phyloP scores from a whole-genome alignment of 2,329 filamentous ascomycete species.

The Colletotrichum sp. region DNA sequence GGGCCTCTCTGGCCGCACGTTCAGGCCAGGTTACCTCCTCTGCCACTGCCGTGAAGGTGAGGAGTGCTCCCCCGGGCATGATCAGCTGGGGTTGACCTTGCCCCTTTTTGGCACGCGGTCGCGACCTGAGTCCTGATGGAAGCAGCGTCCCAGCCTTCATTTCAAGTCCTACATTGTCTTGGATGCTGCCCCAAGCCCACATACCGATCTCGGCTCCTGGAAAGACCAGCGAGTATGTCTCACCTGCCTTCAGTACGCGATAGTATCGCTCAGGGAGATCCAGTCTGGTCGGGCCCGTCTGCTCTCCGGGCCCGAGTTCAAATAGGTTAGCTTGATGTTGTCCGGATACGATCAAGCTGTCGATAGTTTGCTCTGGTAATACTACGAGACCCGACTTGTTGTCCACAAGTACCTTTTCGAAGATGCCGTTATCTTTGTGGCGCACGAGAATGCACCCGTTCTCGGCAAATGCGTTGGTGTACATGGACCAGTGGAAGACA shows the following conservation, averaged over 20 bases:
- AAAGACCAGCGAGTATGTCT: neutral
- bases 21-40: neutral
- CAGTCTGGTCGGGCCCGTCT: neutral
- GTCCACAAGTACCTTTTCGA: neutral
- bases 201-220: neutral
- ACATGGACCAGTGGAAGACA: neutral
- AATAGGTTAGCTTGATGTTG: neutral
- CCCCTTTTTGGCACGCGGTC: neutral
- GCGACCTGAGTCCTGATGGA: neutral
- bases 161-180: neutral
- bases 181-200: neutral
- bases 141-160: neutral
- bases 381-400: neutral
- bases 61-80: neutral
- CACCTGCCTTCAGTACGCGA: neutral
- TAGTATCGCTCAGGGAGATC: neutral
- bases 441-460: neutral
- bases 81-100: neutral
- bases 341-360: neutral
- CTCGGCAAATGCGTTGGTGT: neutral
- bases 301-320: neutral
- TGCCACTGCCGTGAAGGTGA: neutral
- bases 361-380: neutral
- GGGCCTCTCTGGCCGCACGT: neutral
- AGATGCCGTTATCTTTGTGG: neutral